A percentile compares a stretch with the other conserved stretches of the same genome.
phyloP scores from a whole-genome alignment of 768 basidiomycete species.

The Rhodosporidiobolus sp. region DNA sequence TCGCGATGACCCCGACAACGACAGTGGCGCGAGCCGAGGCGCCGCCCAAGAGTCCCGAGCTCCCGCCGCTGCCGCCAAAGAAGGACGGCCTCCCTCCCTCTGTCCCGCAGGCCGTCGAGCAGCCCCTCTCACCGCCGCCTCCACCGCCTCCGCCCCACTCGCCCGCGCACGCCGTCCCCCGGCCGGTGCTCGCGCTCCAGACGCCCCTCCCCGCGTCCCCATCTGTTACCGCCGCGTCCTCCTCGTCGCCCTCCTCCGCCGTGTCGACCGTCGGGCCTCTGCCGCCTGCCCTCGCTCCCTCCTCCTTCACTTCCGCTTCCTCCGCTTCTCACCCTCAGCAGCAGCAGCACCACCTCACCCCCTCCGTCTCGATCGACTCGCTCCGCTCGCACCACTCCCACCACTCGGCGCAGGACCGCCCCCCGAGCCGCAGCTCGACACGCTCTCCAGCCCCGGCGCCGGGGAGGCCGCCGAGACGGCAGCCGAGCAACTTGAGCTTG shows the following conservation, averaged over 20 bases:
- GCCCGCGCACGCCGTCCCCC: neutral
- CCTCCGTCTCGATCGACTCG: too few relatives aligned
- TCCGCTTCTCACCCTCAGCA: too few relatives aligned
- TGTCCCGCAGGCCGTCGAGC: neutral
- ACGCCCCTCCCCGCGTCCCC: neutral
- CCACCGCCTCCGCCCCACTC: neutral
- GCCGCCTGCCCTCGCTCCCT: neutral
- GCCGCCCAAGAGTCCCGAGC: neutral
- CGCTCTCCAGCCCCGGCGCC: constrained; percentile 7
- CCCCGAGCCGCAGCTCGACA: neutral
- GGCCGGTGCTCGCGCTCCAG: neutral
- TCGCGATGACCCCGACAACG: neutral
- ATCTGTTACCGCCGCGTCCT: neutral
- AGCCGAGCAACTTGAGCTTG: constrained; percentile 3
- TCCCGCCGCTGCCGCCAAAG: neutral
- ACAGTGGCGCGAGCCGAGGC: neutral
- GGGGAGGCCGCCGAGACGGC: constrained; percentile 5
- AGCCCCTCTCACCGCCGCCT: neutral
- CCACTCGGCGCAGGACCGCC: neutral
- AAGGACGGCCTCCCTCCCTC: neutral
- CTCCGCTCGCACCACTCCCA: too few relatives aligned
- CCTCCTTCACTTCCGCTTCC: neutral
- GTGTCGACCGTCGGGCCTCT: neutral
- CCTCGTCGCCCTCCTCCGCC: neutral
- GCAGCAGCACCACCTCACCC: too few relatives aligned